phyloP scores from a whole-genome alignment of 2,329 filamentous ascomycete genomes.

The Coniochaeta sp. region DNA sequence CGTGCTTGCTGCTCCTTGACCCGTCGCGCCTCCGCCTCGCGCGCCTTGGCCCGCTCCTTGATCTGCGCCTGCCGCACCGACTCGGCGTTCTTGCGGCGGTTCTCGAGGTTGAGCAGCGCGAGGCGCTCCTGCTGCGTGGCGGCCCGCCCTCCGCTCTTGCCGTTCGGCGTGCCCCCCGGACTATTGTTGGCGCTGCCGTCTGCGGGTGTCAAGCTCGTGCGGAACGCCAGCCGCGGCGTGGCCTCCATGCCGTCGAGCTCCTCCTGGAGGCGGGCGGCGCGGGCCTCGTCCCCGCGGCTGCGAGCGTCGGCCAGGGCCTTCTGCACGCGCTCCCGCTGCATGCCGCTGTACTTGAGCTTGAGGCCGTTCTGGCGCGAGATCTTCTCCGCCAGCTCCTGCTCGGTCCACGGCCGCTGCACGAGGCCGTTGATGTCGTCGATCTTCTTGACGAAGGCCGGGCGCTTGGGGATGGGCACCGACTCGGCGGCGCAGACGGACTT shows the following conservation, averaged over 20 bases:
- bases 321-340: conserved; percentile 61
- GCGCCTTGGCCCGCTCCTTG: conserved; percentile 62
- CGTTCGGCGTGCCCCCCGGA: too few species aligned
- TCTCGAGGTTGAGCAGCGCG: conserved; percentile 74
- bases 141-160: conserved; percentile 39
- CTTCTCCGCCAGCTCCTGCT: conserved; percentile 73
- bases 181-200: too few species aligned
- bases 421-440: conserved; percentile 74
- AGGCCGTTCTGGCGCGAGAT: conserved; percentile 64
- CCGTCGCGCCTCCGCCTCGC: conserved; percentile 43
- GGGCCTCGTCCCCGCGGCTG: conserved; percentile 53
- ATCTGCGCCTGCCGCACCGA: conserved; percentile 86
- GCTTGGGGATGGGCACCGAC: conserved; percentile 66
- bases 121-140: conserved; percentile 85
- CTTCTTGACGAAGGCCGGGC: conserved; percentile 60
- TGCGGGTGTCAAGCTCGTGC: conserved; percentile 49
- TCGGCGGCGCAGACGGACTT: conserved; percentile 68
- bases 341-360: conserved; percentile 57
- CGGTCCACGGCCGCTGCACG: conserved; percentile 74
- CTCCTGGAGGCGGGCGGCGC: conserved; percentile 45
- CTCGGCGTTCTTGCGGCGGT: conserved; percentile 78
- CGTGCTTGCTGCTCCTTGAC: conserved; percentile 24
- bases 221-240: conserved; percentile 68
- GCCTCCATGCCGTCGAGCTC: conserved; percentile 56
- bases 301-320: conserved; percentile 61